Conservation (phyloP, 2,329 filamentous ascomycete species). For the Cadophora malorum region DNA sequence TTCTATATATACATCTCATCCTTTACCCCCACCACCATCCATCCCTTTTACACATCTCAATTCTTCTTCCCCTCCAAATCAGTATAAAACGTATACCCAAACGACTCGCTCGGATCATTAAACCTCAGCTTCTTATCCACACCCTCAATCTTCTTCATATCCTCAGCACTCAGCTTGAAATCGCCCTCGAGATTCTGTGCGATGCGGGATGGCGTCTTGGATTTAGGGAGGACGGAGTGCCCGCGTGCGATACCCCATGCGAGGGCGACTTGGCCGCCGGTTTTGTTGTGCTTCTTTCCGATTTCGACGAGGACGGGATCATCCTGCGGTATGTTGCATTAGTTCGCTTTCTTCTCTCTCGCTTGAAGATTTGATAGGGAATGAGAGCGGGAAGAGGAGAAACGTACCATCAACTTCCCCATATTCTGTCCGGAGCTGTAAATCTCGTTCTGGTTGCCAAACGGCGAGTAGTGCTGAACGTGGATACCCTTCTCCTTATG, state of each 20-base stretch:
- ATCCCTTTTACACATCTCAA: neutral
- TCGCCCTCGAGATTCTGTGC: constrained; percentile 68
- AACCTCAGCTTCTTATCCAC: constrained; percentile 59
- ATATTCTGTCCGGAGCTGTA: constrained; percentile 65
- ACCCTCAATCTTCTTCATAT: constrained; percentile 57
- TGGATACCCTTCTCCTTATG: constrained; percentile 52
- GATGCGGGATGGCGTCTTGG: constrained; percentile 63
- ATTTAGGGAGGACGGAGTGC: constrained; percentile 69
- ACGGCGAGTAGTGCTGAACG: constrained; percentile 54
- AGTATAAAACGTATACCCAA: constrained; percentile 20
- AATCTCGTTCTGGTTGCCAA: constrained; percentile 68
- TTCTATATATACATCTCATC: too few relatives aligned
- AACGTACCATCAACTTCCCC: constrained; percentile 45
- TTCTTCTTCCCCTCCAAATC: constrained; percentile 24
- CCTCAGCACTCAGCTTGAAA: constrained; percentile 63
- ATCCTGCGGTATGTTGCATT: too few relatives aligned
- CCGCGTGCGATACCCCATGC: constrained; percentile 63
- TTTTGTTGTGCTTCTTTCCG: constrained; percentile 60
- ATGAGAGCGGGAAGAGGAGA: neutral
- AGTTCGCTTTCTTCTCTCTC: too few relatives aligned
- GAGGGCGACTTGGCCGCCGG: constrained; percentile 63
- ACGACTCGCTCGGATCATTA: constrained; percentile 21
- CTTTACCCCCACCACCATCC: too few relatives aligned
- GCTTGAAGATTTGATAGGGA: neutral
- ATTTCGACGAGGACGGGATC: constrained; percentile 61